These are phyloP conservation scores for Apiotrichum laibachii DNA, from an alignment of 1,284 basidiomycete species.

Conservation along the genomic window DNA sequence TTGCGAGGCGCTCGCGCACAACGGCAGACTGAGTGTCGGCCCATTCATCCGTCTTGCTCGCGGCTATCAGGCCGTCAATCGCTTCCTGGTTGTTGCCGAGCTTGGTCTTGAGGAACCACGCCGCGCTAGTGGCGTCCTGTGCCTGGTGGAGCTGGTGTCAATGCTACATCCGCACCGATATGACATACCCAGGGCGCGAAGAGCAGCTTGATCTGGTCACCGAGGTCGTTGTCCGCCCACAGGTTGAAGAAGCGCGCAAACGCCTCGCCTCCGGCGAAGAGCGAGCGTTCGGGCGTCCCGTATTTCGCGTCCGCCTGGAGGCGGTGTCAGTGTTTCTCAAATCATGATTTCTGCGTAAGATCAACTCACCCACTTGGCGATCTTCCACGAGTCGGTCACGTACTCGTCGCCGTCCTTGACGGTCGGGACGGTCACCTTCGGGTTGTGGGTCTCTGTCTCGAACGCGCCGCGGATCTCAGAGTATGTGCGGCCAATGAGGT, in stretches of 20 bases:
- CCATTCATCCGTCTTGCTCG: background rate
- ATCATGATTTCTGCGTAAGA: background rate
- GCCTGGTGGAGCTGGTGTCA: slow-evolving; percentile 3
- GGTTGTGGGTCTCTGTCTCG: slow-evolving; percentile 29
- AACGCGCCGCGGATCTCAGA: slow-evolving; percentile 29
- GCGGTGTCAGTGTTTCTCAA: background rate
- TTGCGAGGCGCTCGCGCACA: background rate
- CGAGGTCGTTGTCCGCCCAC: slow-evolving; percentile 30
- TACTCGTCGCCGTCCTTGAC: slow-evolving; percentile 24
- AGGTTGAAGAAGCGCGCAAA: slow-evolving; percentile 31
- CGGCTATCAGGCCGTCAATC: slow-evolving; percentile 3
- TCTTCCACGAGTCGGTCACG: slow-evolving; percentile 37
- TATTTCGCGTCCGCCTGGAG: slow-evolving; percentile 32
- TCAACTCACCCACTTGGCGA: slow-evolving; percentile 35
- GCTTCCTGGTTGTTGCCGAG: slow-evolving; percentile 17
- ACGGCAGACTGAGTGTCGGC: slow-evolving; percentile 9
- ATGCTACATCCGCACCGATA: too few relatives aligned
- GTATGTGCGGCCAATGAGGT: slow-evolving; percentile 22
- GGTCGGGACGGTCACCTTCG: slow-evolving; percentile 38
- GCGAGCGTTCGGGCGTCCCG: slow-evolving; percentile 24
- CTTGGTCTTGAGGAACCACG: slow-evolving; percentile 29
- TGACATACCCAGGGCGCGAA: slow-evolving; percentile 15
- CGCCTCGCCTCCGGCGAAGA: slow-evolving; percentile 23
- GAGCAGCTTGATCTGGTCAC: slow-evolving; percentile 21
- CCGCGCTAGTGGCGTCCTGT: slow-evolving; percentile 12